Evolutionary conservation across 805 yeast species (phyloP), one percentile per base, ranked within the genome.

Genomic region (Candida andamanensis): DNA sequence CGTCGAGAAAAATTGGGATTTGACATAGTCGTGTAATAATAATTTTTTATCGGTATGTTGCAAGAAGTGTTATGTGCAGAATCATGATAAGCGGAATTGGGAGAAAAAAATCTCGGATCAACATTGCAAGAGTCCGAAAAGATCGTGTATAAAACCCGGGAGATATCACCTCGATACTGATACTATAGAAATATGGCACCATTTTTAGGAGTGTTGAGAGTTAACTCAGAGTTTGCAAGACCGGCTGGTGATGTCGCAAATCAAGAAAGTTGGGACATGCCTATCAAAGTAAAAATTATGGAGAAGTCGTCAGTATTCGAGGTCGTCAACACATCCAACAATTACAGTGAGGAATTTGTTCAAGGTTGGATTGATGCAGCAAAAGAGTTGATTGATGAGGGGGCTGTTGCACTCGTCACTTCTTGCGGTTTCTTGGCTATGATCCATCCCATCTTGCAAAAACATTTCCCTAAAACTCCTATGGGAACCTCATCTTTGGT

Each of bases 381-480:
- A 18, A 28, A 44, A 12, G 40, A 34, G n/a, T 33, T 57, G 9
- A 47, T 46, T 10, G 41, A 43, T 1, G 45, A 48, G 24, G 65
- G 65, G 7, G 60, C 60, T 6, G 38, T 54, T 32, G 63, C 61
- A 12, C 40, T 54, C 10, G 49, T 54, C 15, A 56, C 63, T 4
- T 54, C 62, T 2, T 58, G 63, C 42, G 63, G 63, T 9, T 58
- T 58, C 36, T 42, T 58, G 4, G 58, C 61, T 2, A 55, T 52
- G 24, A 40, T 50, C 13, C 63, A 58, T 27, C 18, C 39, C 8
- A 39, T 51, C 12, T 19, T 57, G 6, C 40, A 49, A 2, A 38
- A 37, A 2, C 36, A 37, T 33, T 43, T 47, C 17, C 37, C 44
- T 6, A 19, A 19, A 8, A 48, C 56, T 16, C 63, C 65, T 17